Conservation (phyloP, 305 asterid genomes). For the Rubia peregrina region DNA sequence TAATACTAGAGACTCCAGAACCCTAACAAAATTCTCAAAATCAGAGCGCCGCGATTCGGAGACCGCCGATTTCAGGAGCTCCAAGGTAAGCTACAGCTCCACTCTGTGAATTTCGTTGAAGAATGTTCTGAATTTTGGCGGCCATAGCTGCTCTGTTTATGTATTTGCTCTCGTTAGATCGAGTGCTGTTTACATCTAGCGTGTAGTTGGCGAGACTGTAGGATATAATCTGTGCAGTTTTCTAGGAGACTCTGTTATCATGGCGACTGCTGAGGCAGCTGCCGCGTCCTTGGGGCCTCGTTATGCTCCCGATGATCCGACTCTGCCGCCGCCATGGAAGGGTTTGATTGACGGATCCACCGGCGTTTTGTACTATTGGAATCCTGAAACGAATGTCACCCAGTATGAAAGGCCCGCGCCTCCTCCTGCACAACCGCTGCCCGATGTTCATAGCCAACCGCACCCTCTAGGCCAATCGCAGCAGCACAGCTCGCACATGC, state of each 20-base stretch:
- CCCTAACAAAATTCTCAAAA: not conserved
- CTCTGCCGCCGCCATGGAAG: slow-evolving; percentile 92
- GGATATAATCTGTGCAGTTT: not conserved
- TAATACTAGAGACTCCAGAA: not conserved
- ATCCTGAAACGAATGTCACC: slow-evolving; percentile 88
- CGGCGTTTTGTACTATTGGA: slow-evolving; percentile 90
- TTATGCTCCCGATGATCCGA: slow-evolving; percentile 96
- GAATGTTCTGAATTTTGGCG: not conserved
- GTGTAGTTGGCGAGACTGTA: too few relatives aligned
- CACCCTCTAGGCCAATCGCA: too few relatives aligned
- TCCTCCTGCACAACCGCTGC: slow-evolving; percentile 43
- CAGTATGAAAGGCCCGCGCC: slow-evolving; percentile 77
- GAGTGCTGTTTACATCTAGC: too few relatives aligned
- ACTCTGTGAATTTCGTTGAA: not conserved
- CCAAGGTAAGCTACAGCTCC: not conserved
- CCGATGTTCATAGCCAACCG: slow-evolving; percentile 48
- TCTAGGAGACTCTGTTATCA: slow-evolving; percentile 28
- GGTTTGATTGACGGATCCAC: slow-evolving; percentile 82
- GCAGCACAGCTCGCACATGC: slow-evolving; percentile 20
- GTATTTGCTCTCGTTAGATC: too few relatives aligned
- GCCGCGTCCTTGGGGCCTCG: slow-evolving; percentile 29
- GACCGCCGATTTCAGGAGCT: not conserved
- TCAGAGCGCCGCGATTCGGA: not conserved
- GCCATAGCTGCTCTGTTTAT: too few relatives aligned
- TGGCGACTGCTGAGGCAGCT: slow-evolving; percentile 44